These are phyloP conservation scores for Aspergillus campestris DNA, from an alignment of 495 filamentous ascomycete genomes.

Conservation along the genomic window DNA sequence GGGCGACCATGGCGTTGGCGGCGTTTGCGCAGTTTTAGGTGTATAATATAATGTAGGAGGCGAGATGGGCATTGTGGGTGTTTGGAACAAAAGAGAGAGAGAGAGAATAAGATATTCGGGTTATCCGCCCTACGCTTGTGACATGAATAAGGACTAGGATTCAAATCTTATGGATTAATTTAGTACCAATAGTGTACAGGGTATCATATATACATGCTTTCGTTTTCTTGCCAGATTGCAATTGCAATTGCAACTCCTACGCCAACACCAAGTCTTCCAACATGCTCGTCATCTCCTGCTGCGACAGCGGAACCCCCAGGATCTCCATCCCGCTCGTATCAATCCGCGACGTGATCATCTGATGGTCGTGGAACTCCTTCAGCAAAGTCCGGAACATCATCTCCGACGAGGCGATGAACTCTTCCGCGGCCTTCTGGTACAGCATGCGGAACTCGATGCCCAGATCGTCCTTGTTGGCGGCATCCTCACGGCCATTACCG, in stretches of 20 bases:
- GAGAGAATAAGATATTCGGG: too few relatives aligned
- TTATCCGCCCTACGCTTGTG: too few relatives aligned
- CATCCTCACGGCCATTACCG: constrained; percentile 15
- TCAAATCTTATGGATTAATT: constrained; percentile 3
- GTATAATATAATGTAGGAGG: background rate
- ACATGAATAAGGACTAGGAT: too few relatives aligned
- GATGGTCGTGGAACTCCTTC: constrained; percentile 97
- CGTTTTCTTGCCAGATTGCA: background rate
- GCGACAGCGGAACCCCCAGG: constrained; percentile 74
- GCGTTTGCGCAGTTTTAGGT: constrained; percentile 52
- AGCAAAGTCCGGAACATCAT: constrained; percentile 88
- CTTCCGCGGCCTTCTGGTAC: constrained; percentile 91
- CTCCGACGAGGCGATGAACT: constrained; percentile 94
- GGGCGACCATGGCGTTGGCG: constrained; percentile 65
- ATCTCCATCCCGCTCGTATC: constrained; percentile 79
- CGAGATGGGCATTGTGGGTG: background rate
- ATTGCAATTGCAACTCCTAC: constrained; percentile 7
- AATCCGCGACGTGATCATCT: constrained; percentile 84
- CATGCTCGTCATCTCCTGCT: constrained; percentile 82
- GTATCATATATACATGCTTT: constrained; percentile 1
- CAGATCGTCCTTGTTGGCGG: constrained; percentile 23
- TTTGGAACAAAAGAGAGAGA: too few relatives aligned
- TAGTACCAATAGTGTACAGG: constrained; percentile 4
- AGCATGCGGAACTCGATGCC: constrained; percentile 83
- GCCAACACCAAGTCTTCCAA: constrained; percentile 68